Evolutionary conservation across 2,329 filamentous ascomycete species (phyloP).

Genomic region (Aspergillus sp.): DNA sequence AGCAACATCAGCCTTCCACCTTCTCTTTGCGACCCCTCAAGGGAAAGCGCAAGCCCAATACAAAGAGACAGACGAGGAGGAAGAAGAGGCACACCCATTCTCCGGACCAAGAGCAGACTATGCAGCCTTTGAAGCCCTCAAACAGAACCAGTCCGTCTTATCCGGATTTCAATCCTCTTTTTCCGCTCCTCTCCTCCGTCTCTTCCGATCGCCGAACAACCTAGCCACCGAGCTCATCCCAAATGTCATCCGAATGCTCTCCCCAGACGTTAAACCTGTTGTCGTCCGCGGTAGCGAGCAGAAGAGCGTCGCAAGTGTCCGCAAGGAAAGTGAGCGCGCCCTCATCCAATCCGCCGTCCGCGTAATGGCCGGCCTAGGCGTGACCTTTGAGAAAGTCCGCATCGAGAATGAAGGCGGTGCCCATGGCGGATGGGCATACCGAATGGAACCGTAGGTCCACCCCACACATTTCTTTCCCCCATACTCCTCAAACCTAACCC

Average conservation of each 20-base stretch:
- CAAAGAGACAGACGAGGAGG: slow-evolving; percentile 44
- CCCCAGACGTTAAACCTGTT: slow-evolving; percentile 88
- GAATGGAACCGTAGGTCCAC: slow-evolving; percentile 83
- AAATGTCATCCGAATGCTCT: slow-evolving; percentile 78
- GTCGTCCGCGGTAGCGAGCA: slow-evolving; percentile 70
- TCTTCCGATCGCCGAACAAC: slow-evolving; percentile 76
- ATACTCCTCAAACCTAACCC: background rate
- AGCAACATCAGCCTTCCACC: slow-evolving; percentile 84
- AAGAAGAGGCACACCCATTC: slow-evolving; percentile 66
- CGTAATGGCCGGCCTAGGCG: slow-evolving; percentile 78
- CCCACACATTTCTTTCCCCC: background rate
- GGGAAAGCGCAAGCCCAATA: slow-evolving; percentile 43
- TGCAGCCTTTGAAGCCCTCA: slow-evolving; percentile 75
- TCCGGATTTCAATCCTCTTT: slow-evolving; percentile 72
- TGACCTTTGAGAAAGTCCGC: slow-evolving; percentile 76
- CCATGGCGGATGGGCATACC: slow-evolving; percentile 74
- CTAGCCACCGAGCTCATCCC: slow-evolving; percentile 82
- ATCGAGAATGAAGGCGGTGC: slow-evolving; percentile 68
- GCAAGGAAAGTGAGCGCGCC: slow-evolving; percentile 78
- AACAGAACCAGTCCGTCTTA: slow-evolving; percentile 73
- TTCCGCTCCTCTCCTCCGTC: slow-evolving; percentile 68
- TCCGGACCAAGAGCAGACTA: slow-evolving; percentile 80
- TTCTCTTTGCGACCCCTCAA: slow-evolving; percentile 77
- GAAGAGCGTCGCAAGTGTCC: slow-evolving; percentile 74
- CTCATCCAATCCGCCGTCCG: slow-evolving; percentile 79